Conservation (phyloP, 768 basidiomycete species). For the Mycena floridula region DNA sequence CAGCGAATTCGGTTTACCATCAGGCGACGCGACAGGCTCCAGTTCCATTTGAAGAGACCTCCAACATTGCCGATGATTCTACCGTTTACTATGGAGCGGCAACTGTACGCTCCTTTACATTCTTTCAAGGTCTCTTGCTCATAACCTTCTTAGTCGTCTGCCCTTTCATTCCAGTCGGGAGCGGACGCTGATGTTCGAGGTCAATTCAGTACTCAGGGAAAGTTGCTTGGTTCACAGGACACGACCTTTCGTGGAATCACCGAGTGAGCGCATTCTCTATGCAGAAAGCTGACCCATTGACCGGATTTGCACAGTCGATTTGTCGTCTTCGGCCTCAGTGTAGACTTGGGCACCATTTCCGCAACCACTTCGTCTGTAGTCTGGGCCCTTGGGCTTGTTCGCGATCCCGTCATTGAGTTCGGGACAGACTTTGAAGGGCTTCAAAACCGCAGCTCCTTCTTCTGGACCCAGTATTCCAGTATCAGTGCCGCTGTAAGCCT, state of each 20-base stretch:
- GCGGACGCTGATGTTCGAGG: slow-evolving; percentile 3
- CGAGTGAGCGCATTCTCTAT: slow-evolving; percentile 1
- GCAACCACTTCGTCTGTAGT: slow-evolving; percentile 8
- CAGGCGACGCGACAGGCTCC: slow-evolving; percentile 2
- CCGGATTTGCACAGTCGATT: slow-evolving; percentile 2
- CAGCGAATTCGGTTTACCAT: slow-evolving; percentile 5
- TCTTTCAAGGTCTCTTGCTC: not conserved
- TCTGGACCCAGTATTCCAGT: slow-evolving; percentile 7
- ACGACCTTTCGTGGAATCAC: slow-evolving; percentile 7
- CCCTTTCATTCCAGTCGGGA: slow-evolving; percentile 6
- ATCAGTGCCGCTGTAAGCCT: slow-evolving; percentile 2
- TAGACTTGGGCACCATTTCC: slow-evolving; percentile 6
- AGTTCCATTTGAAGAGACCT: slow-evolving; percentile 5
- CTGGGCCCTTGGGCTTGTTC: slow-evolving; percentile 10
- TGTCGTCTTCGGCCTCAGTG: slow-evolving; percentile 8
- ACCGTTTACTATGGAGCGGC: slow-evolving; percentile 6
- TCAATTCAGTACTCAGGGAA: slow-evolving; percentile 4
- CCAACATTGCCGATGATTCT: slow-evolving; percentile 9
- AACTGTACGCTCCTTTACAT: not conserved
- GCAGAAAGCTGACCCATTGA: not conserved
- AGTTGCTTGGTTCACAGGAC: slow-evolving; percentile 1
- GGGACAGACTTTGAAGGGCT: slow-evolving; percentile 1
- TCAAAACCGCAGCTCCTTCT: slow-evolving; percentile 8
- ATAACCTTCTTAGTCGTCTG: not conserved
- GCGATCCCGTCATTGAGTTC: slow-evolving; percentile 6